Evolutionary conservation across 2,329 filamentous ascomycete genomes (phyloP), one percentile per base, ranked within the genome.

Genomic region (Diaporthe batatas): DNA sequence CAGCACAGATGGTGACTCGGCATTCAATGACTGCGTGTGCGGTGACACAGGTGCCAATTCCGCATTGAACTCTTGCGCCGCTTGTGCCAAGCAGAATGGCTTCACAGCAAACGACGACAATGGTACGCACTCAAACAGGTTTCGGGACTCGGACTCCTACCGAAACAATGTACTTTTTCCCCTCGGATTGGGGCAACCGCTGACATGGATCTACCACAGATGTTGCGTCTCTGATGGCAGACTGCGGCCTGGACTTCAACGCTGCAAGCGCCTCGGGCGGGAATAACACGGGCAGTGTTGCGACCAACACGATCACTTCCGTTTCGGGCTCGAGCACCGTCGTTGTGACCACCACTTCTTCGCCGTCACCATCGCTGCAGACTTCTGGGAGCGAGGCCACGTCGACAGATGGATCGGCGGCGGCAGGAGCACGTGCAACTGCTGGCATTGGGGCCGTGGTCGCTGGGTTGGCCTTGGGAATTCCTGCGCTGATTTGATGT

Each of bases 11-110:
- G 57, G 36, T 44, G 57, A 59, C 14, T 42, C 57, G 10, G 36
- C 57, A 36, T 59, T 59, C 36, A 59, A 59, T 21, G 36, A 29
- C 23, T 59, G 57, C 16, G 57, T 59, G 57, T 59, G 57, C 8
- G 23, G 23, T 12, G 57, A 59, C 23, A 59, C n/a, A 12, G 25
- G 36, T 42, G 57, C 36, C 25, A 36, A 59, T 12, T 44, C 57
- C 3, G 57, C 23, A 2, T 59, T 59, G n/a, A 44, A 59, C 23
- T 59, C 57, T 18, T 59, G 57, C 57, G 57, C 57, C 7, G 57
- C 57, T 3, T 59, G 57, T 29, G 57, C 36, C 7, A 59, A 59
- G 16, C 36, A 59, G 57, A 59, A 59, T 59, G 57, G 57, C 8
- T 59, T 59, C 57, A 59, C 36, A 6, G 23, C 57, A 18, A 14